A percentile compares a stretch with the other conserved stretches of the same genome.
Conservation (phyloP, 805 yeast species). For the Pichia thaimueangensis region DNA sequence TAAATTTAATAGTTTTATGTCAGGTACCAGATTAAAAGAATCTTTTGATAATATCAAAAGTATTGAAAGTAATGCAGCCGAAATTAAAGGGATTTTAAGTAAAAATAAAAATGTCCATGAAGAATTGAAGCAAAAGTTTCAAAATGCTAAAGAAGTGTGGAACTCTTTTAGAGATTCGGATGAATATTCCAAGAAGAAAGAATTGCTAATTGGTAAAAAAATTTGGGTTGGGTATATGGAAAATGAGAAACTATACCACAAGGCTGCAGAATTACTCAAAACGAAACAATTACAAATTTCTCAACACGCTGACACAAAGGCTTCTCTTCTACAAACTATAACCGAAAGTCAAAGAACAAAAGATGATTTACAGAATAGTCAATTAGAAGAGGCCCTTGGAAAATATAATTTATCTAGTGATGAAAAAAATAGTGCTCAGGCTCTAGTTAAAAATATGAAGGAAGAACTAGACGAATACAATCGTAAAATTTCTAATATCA, state of each 20-base stretch:
- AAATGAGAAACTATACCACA: constrained; percentile 19
- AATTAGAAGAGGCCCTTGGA: constrained; percentile 4
- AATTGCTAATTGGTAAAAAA: constrained; percentile 40
- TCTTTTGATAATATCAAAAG: constrained; percentile 47
- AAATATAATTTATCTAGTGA: constrained; percentile 1
- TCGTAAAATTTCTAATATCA: constrained; percentile 9
- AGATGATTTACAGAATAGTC: constrained; percentile 8
- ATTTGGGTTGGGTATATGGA: constrained; percentile 39
- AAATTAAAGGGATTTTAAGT: constrained; percentile 33
- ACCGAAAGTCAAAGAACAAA: constrained; percentile 9
- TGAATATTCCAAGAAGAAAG: constrained; percentile 33
- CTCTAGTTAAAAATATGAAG: constrained; percentile 15
- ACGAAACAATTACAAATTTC: constrained; percentile 2
- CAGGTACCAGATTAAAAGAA: constrained; percentile 69
- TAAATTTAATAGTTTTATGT: constrained; percentile 72
- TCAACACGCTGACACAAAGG: not conserved
- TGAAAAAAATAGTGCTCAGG: not conserved
- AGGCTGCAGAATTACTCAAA: constrained; percentile 17
- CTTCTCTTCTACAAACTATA: constrained; percentile 9
- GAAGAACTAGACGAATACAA: constrained; percentile 10
- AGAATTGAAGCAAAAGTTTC: constrained; percentile 33
- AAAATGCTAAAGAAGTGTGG: constrained; percentile 37
- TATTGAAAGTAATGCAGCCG: constrained; percentile 36
- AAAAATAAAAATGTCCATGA: constrained; percentile 28
- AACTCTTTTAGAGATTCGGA: constrained; percentile 36